Conservation (phyloP, 495 filamentous ascomycete genomes). For the Talaromyces proteolyticus region DNA sequence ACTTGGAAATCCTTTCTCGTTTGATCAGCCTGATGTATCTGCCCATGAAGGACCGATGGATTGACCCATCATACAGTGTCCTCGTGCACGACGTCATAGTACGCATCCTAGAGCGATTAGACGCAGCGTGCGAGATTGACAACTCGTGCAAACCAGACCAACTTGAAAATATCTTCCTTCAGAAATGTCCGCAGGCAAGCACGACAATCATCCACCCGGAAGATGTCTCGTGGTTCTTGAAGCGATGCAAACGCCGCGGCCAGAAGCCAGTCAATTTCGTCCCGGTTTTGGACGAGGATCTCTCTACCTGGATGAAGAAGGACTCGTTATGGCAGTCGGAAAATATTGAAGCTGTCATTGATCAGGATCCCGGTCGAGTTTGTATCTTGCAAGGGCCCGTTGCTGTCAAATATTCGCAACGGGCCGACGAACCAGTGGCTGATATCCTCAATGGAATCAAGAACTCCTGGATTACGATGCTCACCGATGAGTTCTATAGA, state of each 20-base stretch:
- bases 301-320: conserved; percentile 37
- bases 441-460: conserved; percentile 44
- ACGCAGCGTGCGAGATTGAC: neutral
- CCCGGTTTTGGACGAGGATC: conserved; percentile 29
- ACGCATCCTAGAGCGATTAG: neutral
- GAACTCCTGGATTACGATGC: too few species aligned
- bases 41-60: conserved; percentile 21
- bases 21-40: conserved; percentile 28
- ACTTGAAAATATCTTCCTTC: neutral
- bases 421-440: conserved; percentile 17
- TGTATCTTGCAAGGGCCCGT: conserved; percentile 37
- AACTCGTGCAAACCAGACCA: neutral
- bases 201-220: neutral
- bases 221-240: conserved; percentile 15
- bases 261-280: conserved; percentile 33
- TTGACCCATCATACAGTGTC: conserved; percentile 22
- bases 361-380: conserved; percentile 25
- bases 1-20: conserved; percentile 21
- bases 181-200: neutral
- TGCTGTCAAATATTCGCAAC: conserved; percentile 22
- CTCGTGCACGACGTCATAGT: neutral
- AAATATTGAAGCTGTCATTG: conserved; percentile 28
- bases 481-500: too few species aligned
- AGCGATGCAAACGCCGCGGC: conserved; percentile 12
- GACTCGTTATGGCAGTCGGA: conserved; percentile 39